Percentiles rank a stretch among this genome's conserved stretches.
phyloP scores from a whole-genome alignment of 2,329 filamentous ascomycete species.

The Cladosporium austrohemisphaericum region DNA sequence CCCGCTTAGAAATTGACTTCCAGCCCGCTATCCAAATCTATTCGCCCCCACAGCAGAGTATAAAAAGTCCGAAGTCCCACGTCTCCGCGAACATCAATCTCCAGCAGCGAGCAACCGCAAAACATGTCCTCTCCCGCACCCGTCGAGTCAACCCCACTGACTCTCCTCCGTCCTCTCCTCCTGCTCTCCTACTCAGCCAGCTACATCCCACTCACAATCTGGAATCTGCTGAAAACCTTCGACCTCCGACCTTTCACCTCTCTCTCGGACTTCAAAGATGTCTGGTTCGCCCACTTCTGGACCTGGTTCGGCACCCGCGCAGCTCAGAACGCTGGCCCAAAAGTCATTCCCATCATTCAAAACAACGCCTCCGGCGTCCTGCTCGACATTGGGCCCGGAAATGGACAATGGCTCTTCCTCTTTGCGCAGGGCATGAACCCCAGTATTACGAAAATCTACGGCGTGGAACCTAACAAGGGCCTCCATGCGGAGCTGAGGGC shows the following conservation, averaged over 20 bases:
- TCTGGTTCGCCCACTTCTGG: slow-evolving; percentile 64
- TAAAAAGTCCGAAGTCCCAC: background rate
- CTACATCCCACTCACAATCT: slow-evolving; percentile 52
- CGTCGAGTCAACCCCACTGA: slow-evolving; percentile 22
- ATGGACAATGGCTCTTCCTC: slow-evolving; percentile 58
- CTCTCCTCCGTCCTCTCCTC: slow-evolving; percentile 33
- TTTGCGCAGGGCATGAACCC: slow-evolving; percentile 37
- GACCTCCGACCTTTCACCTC: slow-evolving; percentile 26
- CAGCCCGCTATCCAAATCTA: background rate
- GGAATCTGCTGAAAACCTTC: slow-evolving; percentile 34
- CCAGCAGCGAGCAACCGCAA: background rate
- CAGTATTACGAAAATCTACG: slow-evolving; percentile 49
- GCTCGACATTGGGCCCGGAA: slow-evolving; percentile 61
- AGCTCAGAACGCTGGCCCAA: slow-evolving; percentile 39
- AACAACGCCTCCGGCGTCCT: slow-evolving; percentile 52
- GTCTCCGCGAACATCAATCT: background rate
- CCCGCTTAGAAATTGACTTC: too few relatives aligned
- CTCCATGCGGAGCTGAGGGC: slow-evolving; percentile 49
- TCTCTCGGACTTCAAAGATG: slow-evolving; percentile 34
- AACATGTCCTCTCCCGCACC: background rate
- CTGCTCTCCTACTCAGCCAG: slow-evolving; percentile 50
- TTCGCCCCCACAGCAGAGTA: background rate
- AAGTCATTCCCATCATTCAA: slow-evolving; percentile 52
- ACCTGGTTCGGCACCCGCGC: slow-evolving; percentile 50
- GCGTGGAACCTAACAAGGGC: slow-evolving; percentile 60